These are phyloP conservation scores for Tuber melanosporum DNA, from an alignment of 495 filamentous ascomycete genomes.

Conservation along the genomic window DNA sequence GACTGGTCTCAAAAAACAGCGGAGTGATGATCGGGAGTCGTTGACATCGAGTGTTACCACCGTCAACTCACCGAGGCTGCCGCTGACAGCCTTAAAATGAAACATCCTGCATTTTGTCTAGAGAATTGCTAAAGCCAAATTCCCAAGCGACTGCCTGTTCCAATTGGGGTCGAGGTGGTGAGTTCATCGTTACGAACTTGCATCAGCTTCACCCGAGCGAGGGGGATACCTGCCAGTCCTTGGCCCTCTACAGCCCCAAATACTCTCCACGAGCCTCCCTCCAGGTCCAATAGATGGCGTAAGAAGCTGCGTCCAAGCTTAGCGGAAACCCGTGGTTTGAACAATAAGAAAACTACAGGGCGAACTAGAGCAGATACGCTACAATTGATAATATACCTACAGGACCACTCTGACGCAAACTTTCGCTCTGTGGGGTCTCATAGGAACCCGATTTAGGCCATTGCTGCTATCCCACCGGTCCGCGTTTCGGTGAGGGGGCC, in stretches of 20 bases:
- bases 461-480: neutral
- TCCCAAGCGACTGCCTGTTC: neutral
- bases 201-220: neutral
- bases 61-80: neutral
- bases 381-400: neutral
- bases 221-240: neutral
- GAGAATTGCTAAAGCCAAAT: neutral
- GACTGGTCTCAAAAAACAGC: neutral
- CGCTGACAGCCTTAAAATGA: neutral
- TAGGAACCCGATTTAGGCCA: neutral
- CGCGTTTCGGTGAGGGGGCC: neutral
- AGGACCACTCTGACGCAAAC: neutral
- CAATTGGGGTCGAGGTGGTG: neutral
- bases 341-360: neutral
- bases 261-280: neutral
- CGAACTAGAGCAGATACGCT: neutral
- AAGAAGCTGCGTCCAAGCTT: neutral
- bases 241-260: neutral
- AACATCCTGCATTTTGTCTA: neutral
- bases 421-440: neutral
- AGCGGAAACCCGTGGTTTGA: neutral
- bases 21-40: neutral
- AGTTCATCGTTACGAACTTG: neutral
- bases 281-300: neutral
- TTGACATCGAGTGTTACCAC: neutral